Conservation (phyloP, 164 flowering plant species). For the Echeveria elegans region DNA sequence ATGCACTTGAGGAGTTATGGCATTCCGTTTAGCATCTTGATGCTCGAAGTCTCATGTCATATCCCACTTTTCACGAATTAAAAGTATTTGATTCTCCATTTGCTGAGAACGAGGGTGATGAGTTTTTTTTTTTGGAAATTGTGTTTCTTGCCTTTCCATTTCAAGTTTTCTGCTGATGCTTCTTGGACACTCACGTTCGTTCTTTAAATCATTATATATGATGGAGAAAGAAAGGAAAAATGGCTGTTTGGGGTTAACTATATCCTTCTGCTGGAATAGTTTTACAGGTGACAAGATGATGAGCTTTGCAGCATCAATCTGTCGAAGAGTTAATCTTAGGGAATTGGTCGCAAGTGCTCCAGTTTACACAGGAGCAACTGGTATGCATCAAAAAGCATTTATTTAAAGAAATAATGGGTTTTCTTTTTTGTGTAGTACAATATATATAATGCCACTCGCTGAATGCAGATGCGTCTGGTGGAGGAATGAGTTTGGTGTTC, state of each 20-base stretch:
- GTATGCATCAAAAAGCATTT: slow-evolving; percentile 17
- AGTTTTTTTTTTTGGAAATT: no score
- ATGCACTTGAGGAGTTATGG: no score
- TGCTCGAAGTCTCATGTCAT: no score
- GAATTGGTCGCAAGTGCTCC: slow-evolving; percentile 45
- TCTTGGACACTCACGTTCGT: no score
- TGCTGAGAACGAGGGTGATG: no score
- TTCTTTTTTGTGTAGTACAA: neutral
- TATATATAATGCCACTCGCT: neutral
- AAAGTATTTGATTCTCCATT: no score
- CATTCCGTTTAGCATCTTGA: no score
- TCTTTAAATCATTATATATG: neutral
- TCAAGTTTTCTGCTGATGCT: no score
- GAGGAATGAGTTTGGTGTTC: slow-evolving; percentile 54
- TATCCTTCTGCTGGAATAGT: neutral
- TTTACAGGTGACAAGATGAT: slow-evolving; percentile 15
- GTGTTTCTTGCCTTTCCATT: no score
- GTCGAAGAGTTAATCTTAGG: slow-evolving; percentile 38
- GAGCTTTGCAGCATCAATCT: slow-evolving; percentile 39
- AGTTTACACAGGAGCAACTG: slow-evolving; percentile 31
- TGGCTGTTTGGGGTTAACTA: neutral
- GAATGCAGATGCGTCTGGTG: slow-evolving; percentile 47
- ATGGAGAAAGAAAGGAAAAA: neutral
- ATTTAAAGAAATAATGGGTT: neutral
- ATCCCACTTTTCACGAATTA: no score